phyloP scores from a whole-genome alignment of 2,329 filamentous ascomycete species.

The Calonectria pteridis region DNA sequence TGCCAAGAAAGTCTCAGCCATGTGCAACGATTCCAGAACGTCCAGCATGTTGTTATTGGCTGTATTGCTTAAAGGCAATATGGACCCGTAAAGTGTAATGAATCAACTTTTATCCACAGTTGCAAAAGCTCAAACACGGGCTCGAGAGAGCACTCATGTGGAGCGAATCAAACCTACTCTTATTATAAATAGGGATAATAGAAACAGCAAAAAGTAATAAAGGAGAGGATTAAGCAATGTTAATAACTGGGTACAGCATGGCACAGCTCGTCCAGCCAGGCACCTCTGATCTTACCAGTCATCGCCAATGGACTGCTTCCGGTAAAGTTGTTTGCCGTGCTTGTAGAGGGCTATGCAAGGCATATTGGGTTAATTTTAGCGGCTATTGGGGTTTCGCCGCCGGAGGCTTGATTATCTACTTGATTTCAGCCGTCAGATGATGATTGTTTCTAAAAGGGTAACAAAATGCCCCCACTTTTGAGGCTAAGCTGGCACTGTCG shows the following conservation, averaged over 20 bases:
- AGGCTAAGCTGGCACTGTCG: too few relatives aligned
- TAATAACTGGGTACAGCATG: background rate
- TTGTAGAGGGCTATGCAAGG: background rate
- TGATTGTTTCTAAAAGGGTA: background rate
- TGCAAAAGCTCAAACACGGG: background rate
- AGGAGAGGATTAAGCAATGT: background rate
- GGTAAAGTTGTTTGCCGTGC: background rate
- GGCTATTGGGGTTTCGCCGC: background rate
- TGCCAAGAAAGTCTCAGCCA: background rate
- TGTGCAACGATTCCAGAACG: background rate
- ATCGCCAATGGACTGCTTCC: background rate
- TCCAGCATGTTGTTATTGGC: background rate
- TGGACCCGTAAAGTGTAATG: background rate
- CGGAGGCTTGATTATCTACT: background rate
- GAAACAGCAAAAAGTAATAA: background rate
- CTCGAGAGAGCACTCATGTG: too few relatives aligned
- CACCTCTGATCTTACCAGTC: background rate
- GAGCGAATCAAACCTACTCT: background rate
- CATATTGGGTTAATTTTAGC: background rate
- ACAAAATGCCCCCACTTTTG: too few relatives aligned
- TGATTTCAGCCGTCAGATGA: background rate
- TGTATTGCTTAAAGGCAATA: background rate
- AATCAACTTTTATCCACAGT: background rate
- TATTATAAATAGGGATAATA: background rate
- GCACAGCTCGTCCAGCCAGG: background rate